A percentile compares a stretch with the other conserved stretches of the same genome.
These are phyloP conservation scores for Davidsoniella australis DNA, from an alignment of 2,329 filamentous ascomycete genomes.

Conservation along the genomic window DNA sequence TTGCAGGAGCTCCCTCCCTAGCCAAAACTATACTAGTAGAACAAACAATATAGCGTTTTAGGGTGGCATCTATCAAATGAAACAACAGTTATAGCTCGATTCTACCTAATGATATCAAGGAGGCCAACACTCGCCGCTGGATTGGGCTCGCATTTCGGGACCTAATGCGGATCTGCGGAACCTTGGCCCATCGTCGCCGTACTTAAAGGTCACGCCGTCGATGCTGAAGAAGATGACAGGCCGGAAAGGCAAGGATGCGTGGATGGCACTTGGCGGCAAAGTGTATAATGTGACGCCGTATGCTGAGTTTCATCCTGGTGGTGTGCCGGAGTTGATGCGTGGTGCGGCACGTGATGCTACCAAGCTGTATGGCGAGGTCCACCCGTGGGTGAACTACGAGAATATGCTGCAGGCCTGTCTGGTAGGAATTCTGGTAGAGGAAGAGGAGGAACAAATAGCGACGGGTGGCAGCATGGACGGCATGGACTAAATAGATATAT, in stretches of 20 bases:
- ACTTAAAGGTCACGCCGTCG: slow-evolving; percentile 64
- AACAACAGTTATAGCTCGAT: too few relatives aligned
- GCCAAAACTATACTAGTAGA: too few relatives aligned
- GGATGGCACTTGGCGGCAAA: slow-evolving; percentile 75
- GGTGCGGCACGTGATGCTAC: slow-evolving; percentile 45
- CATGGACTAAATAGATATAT: slow-evolving; percentile 33
- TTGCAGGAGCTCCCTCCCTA: too few relatives aligned
- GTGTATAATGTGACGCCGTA: slow-evolving; percentile 94
- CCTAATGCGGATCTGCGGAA: slow-evolving; percentile 52
- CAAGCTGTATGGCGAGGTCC: slow-evolving; percentile 46
- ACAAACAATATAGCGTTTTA: too few relatives aligned
- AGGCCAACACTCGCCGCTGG: slow-evolving; percentile 59
- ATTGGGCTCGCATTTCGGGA: slow-evolving; percentile 72
- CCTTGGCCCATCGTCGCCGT: slow-evolving; percentile 31
- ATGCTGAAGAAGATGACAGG: slow-evolving; percentile 66
- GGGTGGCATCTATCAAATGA: too few relatives aligned
- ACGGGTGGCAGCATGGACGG: slow-evolving; percentile 33
- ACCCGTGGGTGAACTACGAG: slow-evolving; percentile 59
- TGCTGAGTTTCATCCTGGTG: slow-evolving; percentile 77
- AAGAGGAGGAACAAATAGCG: slow-evolving; percentile 27
- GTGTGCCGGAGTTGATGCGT: slow-evolving; percentile 53
- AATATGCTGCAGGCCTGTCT: slow-evolving; percentile 48
- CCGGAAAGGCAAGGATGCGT: slow-evolving; percentile 69
- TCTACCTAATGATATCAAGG: too few relatives aligned
- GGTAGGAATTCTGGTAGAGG: slow-evolving; percentile 45